A percentile compares a stretch with the other conserved stretches of the same genome.
Conservation (phyloP, 352 stramenopile species). For the Globisporangium iwayamae region DNA sequence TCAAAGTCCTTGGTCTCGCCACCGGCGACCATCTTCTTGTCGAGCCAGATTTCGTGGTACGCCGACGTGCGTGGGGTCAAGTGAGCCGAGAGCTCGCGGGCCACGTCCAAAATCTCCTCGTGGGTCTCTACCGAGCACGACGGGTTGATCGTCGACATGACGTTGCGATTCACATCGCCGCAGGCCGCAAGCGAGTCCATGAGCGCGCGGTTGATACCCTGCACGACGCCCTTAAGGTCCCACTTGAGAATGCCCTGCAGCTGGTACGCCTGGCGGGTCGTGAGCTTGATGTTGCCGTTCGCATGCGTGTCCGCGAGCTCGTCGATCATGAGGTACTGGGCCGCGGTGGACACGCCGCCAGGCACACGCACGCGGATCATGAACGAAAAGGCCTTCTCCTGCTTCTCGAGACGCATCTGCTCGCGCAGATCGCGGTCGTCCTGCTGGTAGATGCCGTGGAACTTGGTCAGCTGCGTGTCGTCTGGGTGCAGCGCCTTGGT, state of each 20-base stretch:
- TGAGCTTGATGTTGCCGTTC: slow-evolving; percentile 94
- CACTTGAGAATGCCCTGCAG: slow-evolving; percentile 97
- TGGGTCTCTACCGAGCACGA: slow-evolving; percentile 87
- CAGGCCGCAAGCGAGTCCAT: slow-evolving; percentile 96
- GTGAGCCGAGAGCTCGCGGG: slow-evolving; percentile 91
- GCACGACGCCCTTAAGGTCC: slow-evolving; percentile 95
- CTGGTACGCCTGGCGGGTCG: slow-evolving; percentile 96
- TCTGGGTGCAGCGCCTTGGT: slow-evolving; percentile 69
- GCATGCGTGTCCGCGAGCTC: slow-evolving; percentile 91
- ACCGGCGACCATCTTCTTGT: slow-evolving; percentile 95
- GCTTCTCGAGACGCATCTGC: slow-evolving; percentile 71
- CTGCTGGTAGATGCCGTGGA: slow-evolving; percentile 98
- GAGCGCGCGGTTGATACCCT: slow-evolving; percentile 86
- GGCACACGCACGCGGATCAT: slow-evolving; percentile 97
- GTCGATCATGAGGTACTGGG: slow-evolving; percentile 94
- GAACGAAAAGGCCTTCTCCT: slow-evolving; percentile 94
- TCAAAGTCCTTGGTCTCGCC: slow-evolving; percentile 94
- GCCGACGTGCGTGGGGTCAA: slow-evolving; percentile 92
- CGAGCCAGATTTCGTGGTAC: slow-evolving; percentile 97
- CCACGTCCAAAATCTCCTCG: slow-evolving; percentile 76
- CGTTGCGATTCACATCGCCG: slow-evolving; percentile 96
- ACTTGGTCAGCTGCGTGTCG: slow-evolving; percentile 91
- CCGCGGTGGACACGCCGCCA: slow-evolving; percentile 90
- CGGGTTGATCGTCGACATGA: slow-evolving; percentile 91
- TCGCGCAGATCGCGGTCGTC: slow-evolving; percentile 90